Evolutionary conservation across 75 land plant species (phyloP), one percentile per base, ranked within the genome.

Genomic region (Chamaecyparis obtusa): DNA sequence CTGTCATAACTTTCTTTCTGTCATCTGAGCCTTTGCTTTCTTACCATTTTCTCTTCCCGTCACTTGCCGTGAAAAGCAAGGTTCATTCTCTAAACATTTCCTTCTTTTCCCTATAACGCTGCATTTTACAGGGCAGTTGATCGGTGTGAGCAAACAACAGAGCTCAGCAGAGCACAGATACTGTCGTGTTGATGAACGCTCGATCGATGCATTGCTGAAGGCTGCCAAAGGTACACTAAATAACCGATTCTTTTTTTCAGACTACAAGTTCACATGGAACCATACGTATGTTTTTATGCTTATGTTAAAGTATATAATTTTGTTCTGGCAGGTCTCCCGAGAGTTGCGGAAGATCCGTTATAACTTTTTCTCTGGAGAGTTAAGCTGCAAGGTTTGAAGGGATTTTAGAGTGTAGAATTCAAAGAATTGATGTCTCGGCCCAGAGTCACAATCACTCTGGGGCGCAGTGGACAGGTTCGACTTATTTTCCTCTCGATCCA

Each of bases 391-490:
- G 79, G 79, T 76, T 76, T n/a, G 36, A 76, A 32, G 19, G 36
- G 36, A 35, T 76, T 76, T 14, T 35, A 19, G 79, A 76, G 79
- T 76, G 79, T 17, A 36, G 15, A 35, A 5, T 76, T 76, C 79
- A 2, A 76, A 76, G 79, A 76, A 76, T 76, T 76, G 79, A 76
- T 76, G 86, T 64, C 39, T 60, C 86, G 87, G 81, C 56, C 88
- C 54, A 86, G 79, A 30, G 88, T 91, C 85, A 91, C 90, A 21
- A 91, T 91, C 35, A 91, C 90, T 72, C 89, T 91, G 32, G 92
- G 92, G 6, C 83, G 83, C n/a, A 81, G 85, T 37, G 89, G 90
- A 33, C 89, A 87, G 90, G 92, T 91, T 82, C 19, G 79, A 16
- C 10, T n/a, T 76, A 36, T 9, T 37, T 76, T 76, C 17, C 21